These are phyloP conservation scores for Lactarius hengduanensis DNA, from an alignment of 768 basidiomycete species.

Conservation along the genomic window DNA sequence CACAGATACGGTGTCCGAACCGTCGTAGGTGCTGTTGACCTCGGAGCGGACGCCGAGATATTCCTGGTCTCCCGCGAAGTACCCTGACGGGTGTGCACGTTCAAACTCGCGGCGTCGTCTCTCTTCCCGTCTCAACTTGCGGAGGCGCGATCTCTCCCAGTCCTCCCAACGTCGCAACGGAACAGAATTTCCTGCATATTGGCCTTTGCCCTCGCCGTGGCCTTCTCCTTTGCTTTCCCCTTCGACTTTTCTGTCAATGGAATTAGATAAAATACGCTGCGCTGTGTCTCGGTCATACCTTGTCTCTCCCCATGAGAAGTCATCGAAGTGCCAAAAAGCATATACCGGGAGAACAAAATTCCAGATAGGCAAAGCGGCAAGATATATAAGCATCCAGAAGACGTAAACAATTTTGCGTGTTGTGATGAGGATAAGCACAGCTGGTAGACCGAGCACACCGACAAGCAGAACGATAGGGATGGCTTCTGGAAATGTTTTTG, in stretches of 20 bases:
- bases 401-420: constrained; percentile 95
- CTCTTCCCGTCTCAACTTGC: constrained; percentile 88
- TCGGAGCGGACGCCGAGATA: constrained; percentile 57
- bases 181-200: constrained; percentile 56
- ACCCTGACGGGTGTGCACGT: constrained; percentile 68
- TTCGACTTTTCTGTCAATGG: constrained; percentile 75
- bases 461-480: constrained; percentile 89
- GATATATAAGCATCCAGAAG: constrained; percentile 97
- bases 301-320: constrained; percentile 99
- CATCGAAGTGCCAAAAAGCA: constrained; percentile 99
- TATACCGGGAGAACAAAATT: constrained; percentile 93
- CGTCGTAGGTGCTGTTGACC: constrained; percentile 57
- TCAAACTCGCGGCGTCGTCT: constrained; percentile 79
- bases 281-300: constrained; percentile 52
- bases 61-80: constrained; percentile 60
- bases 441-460: constrained; percentile 92
- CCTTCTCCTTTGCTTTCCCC: constrained; percentile 81
- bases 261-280: constrained; percentile 4
- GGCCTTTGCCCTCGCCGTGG: constrained; percentile 66
- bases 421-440: constrained; percentile 87
- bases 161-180: constrained; percentile 99
- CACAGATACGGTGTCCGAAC: constrained; percentile 78
- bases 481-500: constrained; percentile 82
- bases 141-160: constrained; percentile 94
- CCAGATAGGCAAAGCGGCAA: constrained; percentile 92